Conservation (phyloP, 129 eudicot species). For the Arctium lappa region DNA sequence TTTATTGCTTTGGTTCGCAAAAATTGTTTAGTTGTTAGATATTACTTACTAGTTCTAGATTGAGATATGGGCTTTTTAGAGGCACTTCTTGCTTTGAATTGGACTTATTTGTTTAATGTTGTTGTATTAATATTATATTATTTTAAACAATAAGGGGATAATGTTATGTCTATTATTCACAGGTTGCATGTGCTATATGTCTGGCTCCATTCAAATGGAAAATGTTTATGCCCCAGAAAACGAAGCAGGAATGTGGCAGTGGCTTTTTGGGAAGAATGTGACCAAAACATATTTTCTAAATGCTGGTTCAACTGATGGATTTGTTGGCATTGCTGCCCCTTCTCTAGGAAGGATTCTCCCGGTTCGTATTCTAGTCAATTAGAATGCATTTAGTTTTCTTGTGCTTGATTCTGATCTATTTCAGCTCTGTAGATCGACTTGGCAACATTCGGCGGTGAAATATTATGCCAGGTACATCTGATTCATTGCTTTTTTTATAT, state of each 20-base stretch:
- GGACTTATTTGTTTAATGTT: background rate
- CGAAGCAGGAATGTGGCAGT: conserved; percentile 98
- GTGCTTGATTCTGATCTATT: conserved; percentile 10
- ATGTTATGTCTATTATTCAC: conserved; percentile 7
- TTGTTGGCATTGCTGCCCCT: conserved; percentile 98
- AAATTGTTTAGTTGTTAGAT: too few species aligned
- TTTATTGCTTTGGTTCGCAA: too few species aligned
- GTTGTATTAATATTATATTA: background rate
- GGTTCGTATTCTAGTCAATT: conserved; percentile 42
- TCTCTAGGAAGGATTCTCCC: conserved; percentile 91
- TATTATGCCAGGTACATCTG: conserved; percentile 79
- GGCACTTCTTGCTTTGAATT: background rate
- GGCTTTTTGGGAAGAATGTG: conserved; percentile 89
- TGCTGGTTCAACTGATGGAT: conserved; percentile 78
- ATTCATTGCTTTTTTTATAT: background rate
- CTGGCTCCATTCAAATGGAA: conserved; percentile 87
- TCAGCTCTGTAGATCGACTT: conserved; percentile 68
- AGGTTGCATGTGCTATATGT: conserved; percentile 99
- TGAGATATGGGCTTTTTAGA: background rate
- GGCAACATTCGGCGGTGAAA: conserved; percentile 84
- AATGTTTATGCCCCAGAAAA: conserved; percentile 79
- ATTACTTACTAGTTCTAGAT: background rate
- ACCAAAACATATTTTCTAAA: conserved; percentile 71
- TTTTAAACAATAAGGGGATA: background rate
- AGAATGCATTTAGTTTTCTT: background rate